Evolutionary conservation across 2,329 filamentous ascomycete species (phyloP), one percentile per base, ranked within the genome.

Genomic region (Nemania diffusa): DNA sequence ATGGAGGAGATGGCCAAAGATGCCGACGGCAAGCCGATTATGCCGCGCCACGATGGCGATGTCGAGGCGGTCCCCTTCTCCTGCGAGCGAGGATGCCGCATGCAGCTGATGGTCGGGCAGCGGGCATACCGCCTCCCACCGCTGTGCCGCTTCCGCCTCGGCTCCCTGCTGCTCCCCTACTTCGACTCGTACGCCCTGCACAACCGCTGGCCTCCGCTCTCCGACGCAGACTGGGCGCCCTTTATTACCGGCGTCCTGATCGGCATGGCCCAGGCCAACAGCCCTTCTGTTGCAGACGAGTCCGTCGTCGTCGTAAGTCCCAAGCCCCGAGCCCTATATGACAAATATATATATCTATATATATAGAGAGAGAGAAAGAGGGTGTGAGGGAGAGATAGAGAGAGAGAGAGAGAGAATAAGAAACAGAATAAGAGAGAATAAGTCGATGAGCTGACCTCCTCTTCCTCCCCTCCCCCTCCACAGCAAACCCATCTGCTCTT

Each of bases 191-290:
- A 15, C 24, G n/a, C n/a, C n/a, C n/a, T n/a, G n/a, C 11, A 61
- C 1, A 62, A 46, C 50, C 3, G 9, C 32, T 15, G 17, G 40
- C 42, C 42, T 22, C 26, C 20, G 2, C 24, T 40, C 13, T 46
- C 26, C 24, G 32, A 58, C 46, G 6, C 15, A 24, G 34, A 7
- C 42, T 60, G 27, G 77, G 78, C 52, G 77, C 73, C 79, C 78
- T 81, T 64, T n/a, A 57, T 66, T 50, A 40, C 37, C 17, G 62
- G 57, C 42, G 37, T 65, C 50, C 32, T 61, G 37, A 60, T 65
- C 51, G 48, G 48, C 20, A 22, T 65, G 20, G 62, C 62, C 15
- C 37, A 65, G 42, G n/a, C n/a, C n/a, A 48, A 11, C 17, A 24
- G 13, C 15, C 3, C 11, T 20, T 24, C 26, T 20, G 17, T 37